These are phyloP conservation scores for Linaria vulgaris DNA, from an alignment of 257 asterid genomes.

Conservation along the genomic window DNA sequence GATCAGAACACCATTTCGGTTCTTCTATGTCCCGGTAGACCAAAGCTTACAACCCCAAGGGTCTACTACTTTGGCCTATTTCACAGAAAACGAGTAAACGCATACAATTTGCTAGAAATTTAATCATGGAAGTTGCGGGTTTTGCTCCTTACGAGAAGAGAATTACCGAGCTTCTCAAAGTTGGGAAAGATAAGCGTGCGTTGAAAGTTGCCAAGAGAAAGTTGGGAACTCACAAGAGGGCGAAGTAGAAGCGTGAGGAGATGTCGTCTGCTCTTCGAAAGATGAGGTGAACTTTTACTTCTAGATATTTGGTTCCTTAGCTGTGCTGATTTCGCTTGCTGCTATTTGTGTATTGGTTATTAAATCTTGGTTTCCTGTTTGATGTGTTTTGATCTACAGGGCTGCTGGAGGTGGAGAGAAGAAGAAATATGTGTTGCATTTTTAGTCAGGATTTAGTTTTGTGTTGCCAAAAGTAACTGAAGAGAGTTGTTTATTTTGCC, in stretches of 20 bases:
- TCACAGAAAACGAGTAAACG: background rate
- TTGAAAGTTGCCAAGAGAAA: conserved; percentile 1
- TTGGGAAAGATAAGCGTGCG: conserved; percentile 10
- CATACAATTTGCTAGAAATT: background rate
- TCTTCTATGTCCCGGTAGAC: no score
- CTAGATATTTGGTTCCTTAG: no score
- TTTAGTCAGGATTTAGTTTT: no score
- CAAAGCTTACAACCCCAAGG: no score
- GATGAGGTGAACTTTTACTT: background rate
- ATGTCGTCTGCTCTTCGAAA: conserved; percentile 1
- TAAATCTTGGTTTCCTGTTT: no score
- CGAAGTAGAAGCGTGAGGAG: conserved; percentile 2
- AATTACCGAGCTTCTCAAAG: conserved; percentile 15
- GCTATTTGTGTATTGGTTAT: no score
- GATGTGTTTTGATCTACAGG: background rate
- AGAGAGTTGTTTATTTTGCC: no score
- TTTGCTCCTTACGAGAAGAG: conserved; percentile 10
- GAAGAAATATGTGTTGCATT: background rate
- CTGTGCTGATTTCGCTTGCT: no score
- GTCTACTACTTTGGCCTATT: no score
- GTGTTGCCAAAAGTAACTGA: no score
- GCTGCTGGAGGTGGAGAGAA: conserved; percentile 11
- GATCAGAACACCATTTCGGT: no score
- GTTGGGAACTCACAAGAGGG: conserved; percentile 10
- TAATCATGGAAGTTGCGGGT: background rate